Conservation (phyloP, 2,329 filamentous ascomycete species). For the Tolypocladium guangdongense region DNA sequence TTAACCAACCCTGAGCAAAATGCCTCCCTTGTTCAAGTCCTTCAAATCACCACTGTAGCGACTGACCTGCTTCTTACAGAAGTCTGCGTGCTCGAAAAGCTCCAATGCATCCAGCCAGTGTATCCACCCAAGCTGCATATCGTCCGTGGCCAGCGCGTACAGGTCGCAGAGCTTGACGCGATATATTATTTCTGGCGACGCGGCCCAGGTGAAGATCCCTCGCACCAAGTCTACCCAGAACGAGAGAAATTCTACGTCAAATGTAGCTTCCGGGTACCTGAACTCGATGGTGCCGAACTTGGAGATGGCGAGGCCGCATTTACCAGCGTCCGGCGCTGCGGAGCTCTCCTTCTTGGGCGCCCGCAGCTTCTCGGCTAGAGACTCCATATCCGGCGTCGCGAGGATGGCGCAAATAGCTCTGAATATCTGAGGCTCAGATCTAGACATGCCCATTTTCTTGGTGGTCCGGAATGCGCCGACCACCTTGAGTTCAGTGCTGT, state of each 20-base stretch:
- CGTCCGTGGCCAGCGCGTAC: constrained; percentile 12
- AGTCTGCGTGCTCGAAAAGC: constrained; percentile 3
- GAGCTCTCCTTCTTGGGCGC: background rate
- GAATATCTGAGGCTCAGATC: background rate
- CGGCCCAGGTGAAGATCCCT: constrained; percentile 11
- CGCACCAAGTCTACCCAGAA: constrained; percentile 14
- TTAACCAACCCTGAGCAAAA: constrained; percentile 4
- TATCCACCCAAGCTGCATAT: constrained; percentile 8
- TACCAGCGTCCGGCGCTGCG: background rate
- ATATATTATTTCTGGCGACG: constrained; percentile 8
- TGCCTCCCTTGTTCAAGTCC: constrained; percentile 11
- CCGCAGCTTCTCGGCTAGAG: background rate
- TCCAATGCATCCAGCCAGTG: constrained; percentile 9
- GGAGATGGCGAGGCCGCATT: constrained; percentile 13
- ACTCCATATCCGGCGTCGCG: background rate
- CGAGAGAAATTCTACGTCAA: constrained; percentile 13
- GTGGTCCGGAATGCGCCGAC: background rate
- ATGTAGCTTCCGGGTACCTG: constrained; percentile 15
- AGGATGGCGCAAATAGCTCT: background rate
- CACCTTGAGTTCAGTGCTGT: background rate
- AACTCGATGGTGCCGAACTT: constrained; percentile 15
- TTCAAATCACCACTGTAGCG: constrained; percentile 7
- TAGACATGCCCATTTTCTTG: background rate
- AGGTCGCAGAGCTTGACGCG: constrained; percentile 8
- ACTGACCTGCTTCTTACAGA: constrained; percentile 7